Conservation (phyloP, 306 rosid species). For the Cyamopsis tetragonoloba region DNA sequence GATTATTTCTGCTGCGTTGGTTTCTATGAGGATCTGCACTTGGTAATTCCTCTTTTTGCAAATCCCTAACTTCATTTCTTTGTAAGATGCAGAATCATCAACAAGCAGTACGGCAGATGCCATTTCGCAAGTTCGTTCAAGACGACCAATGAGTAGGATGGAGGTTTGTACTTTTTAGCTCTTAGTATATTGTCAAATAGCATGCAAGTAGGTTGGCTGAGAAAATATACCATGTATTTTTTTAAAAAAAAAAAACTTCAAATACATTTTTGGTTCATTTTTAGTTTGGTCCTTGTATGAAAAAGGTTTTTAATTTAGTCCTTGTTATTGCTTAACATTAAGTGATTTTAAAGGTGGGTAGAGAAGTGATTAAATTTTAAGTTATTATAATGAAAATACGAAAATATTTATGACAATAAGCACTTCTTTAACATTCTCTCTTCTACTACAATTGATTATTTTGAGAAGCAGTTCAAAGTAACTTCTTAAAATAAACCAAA, state of each 20-base stretch:
- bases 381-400: too few relatives aligned
- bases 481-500: too few relatives aligned
- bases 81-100: conserved; percentile 51
- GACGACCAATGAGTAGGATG: conserved; percentile 95
- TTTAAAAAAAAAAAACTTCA: neutral
- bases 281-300: neutral
- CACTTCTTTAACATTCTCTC: too few relatives aligned
- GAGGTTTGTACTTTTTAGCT: conserved; percentile 58
- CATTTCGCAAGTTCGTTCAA: conserved; percentile 67
- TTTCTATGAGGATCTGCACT: conserved; percentile 16
- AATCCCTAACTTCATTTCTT: conserved; percentile 19
- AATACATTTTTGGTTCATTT: neutral
- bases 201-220: neutral
- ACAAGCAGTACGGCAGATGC: conserved; percentile 70
- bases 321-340: too few relatives aligned
- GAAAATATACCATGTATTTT: conserved; percentile 1
- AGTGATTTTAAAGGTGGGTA: too few relatives aligned
- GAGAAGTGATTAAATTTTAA: too few relatives aligned
- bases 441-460: too few relatives aligned
- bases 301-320: neutral
- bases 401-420: too few relatives aligned
- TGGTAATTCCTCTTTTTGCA: neutral
- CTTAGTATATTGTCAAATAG: neutral
- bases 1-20: conserved; percentile 2
- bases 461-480: too few relatives aligned